Conservation (phyloP, 768 basidiomycete genomes). For the Boletus edulis region DNA sequence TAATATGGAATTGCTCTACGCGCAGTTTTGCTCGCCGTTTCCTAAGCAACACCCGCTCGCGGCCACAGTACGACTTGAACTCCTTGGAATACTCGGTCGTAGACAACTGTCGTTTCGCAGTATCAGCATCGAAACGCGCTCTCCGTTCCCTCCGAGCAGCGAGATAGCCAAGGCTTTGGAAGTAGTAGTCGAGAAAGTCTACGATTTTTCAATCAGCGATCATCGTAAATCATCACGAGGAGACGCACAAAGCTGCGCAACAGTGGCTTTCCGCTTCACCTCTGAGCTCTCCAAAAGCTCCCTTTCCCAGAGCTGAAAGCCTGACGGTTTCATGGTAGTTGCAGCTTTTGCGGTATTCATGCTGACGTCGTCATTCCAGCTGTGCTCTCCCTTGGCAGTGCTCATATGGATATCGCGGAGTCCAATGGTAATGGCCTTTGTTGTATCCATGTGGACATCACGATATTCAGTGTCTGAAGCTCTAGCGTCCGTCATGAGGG, state of each 20-base stretch:
- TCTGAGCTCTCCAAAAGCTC: constrained; percentile 82
- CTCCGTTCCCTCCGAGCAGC: constrained; percentile 83
- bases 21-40: constrained; percentile 89
- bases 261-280: constrained; percentile 92
- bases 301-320: constrained; percentile 77
- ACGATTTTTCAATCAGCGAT: constrained; percentile 10
- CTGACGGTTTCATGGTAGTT: constrained; percentile 51
- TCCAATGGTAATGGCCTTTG: constrained; percentile 49
- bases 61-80: constrained; percentile 89
- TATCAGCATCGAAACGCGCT: constrained; percentile 79
- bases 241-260: constrained; percentile 89
- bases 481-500: too few species aligned
- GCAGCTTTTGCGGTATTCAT: constrained; percentile 51
- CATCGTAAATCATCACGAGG: constrained; percentile 6
- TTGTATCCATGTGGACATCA: constrained; percentile 65
- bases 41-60: constrained; percentile 90
- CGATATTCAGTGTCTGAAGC: too few species aligned
- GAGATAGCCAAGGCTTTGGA: constrained; percentile 90
- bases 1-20: constrained; percentile 96
- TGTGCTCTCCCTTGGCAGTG: constrained; percentile 53
- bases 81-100: constrained; percentile 65
- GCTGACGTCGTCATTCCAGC: constrained; percentile 51
- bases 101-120: constrained; percentile 59
- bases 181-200: constrained; percentile 99
- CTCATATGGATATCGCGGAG: constrained; percentile 59